phyloP scores from a whole-genome alignment of 108 stramenopile genomes.

The Discostella stelligeroides region DNA sequence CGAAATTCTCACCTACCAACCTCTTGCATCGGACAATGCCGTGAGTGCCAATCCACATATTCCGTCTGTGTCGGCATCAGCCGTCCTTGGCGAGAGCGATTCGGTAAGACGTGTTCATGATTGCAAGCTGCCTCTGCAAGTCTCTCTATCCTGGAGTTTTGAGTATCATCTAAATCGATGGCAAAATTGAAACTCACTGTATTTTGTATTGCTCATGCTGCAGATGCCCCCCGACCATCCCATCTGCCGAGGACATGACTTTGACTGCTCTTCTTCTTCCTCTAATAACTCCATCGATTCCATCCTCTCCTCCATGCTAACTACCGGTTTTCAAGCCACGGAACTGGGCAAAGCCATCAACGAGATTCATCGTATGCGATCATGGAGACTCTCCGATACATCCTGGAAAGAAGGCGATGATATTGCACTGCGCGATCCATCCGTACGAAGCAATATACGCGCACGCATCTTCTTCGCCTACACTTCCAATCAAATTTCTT shows the following conservation, averaged over 20 bases:
- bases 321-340: constrained; percentile 97
- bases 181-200: too few relatives aligned
- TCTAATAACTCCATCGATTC: constrained; percentile 50
- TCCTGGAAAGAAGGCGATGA: constrained; percentile 84
- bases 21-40: constrained; percentile 18
- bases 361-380: constrained; percentile 93
- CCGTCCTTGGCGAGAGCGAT: constrained; percentile 79
- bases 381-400: constrained; percentile 90
- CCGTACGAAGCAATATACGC: constrained; percentile 72
- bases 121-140: too few relatives aligned
- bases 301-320: constrained; percentile 79
- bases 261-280: constrained; percentile 56
- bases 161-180: too few relatives aligned
- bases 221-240: constrained; percentile 57
- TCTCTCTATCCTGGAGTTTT: too few relatives aligned
- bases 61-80: constrained; percentile 79
- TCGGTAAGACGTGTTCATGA: constrained; percentile 57
- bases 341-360: constrained; percentile 93
- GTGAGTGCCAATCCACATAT: constrained; percentile 79
- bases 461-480: constrained; percentile 96
- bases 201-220: too few relatives aligned
- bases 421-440: constrained; percentile 62
- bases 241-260: constrained; percentile 86
- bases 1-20: constrained; percentile 18
- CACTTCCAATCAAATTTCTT: constrained; percentile 98